phyloP scores from a whole-genome alignment of 176 grass and related monocot species.

The Oryza officinalis region DNA sequence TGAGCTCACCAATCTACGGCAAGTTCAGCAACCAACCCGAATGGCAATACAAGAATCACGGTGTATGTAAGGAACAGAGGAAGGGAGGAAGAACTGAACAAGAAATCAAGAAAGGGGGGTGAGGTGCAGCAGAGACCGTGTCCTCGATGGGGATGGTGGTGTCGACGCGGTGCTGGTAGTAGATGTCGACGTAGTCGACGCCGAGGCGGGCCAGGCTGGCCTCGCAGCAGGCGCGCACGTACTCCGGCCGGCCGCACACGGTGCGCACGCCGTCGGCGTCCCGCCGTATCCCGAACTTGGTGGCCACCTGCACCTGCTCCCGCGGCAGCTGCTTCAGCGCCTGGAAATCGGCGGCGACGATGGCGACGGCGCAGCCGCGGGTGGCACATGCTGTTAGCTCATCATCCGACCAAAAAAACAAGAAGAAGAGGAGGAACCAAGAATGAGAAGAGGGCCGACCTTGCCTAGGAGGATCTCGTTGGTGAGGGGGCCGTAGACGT shows the following conservation, averaged over 20 bases:
- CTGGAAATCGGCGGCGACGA: conserved; percentile 2
- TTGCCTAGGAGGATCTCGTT: conserved; percentile 81
- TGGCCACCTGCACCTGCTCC: conserved; percentile 76
- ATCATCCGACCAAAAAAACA: not conserved
- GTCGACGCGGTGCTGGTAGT: conserved; percentile 74
- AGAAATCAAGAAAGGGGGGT: not conserved
- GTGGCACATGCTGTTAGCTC: not conserved
- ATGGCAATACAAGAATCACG: not conserved
- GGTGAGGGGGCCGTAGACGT: conserved; percentile 68
- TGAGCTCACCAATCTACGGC: conserved; percentile 69
- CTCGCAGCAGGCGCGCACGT: conserved; percentile 67
- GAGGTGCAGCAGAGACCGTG: conserved; percentile 42
- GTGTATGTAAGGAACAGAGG: not conserved
- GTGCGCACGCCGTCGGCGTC: not conserved
- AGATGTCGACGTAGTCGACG: conserved; percentile 68
- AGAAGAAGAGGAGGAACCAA: not conserved
- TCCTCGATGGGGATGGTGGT: conserved; percentile 66
- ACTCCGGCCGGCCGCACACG: conserved; percentile 58
- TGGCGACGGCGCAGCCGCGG: not conserved
- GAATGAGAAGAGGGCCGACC: conserved; percentile 10
- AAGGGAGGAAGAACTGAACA: not conserved
- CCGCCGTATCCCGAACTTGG: conserved; percentile 62
- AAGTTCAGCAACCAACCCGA: not conserved
- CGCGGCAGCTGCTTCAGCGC: conserved; percentile 76
- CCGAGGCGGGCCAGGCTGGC: conserved; percentile 69